These are phyloP conservation scores for Bromus sterilis DNA, from an alignment of 176 grass and related monocot species.

Conservation along the genomic window DNA sequence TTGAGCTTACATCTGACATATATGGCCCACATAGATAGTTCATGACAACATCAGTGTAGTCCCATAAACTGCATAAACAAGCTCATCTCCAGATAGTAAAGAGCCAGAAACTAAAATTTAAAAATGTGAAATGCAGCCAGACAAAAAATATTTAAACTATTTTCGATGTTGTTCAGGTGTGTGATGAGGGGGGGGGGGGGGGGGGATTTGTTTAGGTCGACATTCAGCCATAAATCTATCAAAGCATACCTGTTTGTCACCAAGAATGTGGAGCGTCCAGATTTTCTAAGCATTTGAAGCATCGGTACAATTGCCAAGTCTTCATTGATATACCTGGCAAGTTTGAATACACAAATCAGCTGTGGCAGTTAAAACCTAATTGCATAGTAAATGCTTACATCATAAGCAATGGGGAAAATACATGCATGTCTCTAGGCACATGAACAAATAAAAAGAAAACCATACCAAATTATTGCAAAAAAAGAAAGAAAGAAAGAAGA, in stretches of 20 bases:
- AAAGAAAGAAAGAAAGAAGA: background rate
- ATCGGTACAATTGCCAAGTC: constrained; percentile 88
- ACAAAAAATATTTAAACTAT: background rate
- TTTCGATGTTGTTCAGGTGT: no score
- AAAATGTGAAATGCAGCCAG: constrained; percentile 4
- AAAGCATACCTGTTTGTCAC: constrained; percentile 85
- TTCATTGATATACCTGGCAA: constrained; percentile 85
- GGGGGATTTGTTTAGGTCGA: background rate
- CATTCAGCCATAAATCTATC: background rate
- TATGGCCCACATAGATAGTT: constrained; percentile 80
- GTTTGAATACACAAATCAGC: constrained; percentile 17
- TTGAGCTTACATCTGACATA: constrained; percentile 37
- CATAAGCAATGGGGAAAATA: background rate
- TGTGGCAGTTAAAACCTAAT: background rate
- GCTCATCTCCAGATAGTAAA: constrained; percentile 19
- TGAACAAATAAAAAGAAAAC: background rate
- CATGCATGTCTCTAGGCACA: background rate
- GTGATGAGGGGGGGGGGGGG: no score
- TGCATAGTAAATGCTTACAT: background rate
- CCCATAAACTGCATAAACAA: constrained; percentile 74
- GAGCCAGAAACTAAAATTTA: constrained; percentile 1
- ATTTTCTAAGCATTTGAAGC: constrained; percentile 91
- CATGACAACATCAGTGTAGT: constrained; percentile 97
- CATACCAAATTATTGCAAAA: background rate
- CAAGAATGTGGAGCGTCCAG: constrained; percentile 81